phyloP scores from a whole-genome alignment of 345 rosid species.

The Populus ilicifolia region DNA sequence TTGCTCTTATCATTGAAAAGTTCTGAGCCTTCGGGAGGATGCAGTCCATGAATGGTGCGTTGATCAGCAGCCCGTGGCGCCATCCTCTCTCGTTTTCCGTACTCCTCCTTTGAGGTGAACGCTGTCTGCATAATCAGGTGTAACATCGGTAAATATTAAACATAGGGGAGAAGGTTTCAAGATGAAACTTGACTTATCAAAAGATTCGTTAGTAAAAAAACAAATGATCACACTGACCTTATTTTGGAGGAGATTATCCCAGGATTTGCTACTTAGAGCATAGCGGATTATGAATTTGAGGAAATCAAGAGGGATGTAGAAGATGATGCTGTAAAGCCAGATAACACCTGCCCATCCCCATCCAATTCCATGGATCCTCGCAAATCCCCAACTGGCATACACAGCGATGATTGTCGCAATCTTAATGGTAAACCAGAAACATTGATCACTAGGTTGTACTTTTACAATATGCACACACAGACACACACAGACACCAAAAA shows the following conservation, averaged over 20 bases:
- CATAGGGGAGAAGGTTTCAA: not conserved
- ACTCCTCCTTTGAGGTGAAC: constrained; percentile 86
- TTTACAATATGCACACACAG: not conserved
- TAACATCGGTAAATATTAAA: not conserved
- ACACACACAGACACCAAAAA: not conserved
- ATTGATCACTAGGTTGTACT: not conserved
- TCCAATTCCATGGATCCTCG: constrained; percentile 61
- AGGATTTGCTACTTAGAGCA: constrained; percentile 72
- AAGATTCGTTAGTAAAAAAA: not conserved
- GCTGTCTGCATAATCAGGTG: constrained; percentile 51
- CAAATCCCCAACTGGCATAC: constrained; percentile 69
- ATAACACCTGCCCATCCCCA: constrained; percentile 98
- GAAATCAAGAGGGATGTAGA: constrained; percentile 72
- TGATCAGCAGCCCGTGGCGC: constrained; percentile 92
- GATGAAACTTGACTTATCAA: not conserved
- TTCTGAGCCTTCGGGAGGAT: constrained; percentile 45
- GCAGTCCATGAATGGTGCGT: constrained; percentile 78
- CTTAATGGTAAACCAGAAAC: constrained; percentile 22
- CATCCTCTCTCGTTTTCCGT: constrained; percentile 76
- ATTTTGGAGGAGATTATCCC: constrained; percentile 73
- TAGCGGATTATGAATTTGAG: constrained; percentile 70
- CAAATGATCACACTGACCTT: constrained; percentile 38
- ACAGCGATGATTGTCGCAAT: constrained; percentile 80
- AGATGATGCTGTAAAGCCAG: constrained; percentile 76
- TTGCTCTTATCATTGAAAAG: constrained; percentile 53